Evolutionary conservation across 2,329 filamentous ascomycete species (phyloP).

Genomic region (Ramularia collo-cygni): DNA sequence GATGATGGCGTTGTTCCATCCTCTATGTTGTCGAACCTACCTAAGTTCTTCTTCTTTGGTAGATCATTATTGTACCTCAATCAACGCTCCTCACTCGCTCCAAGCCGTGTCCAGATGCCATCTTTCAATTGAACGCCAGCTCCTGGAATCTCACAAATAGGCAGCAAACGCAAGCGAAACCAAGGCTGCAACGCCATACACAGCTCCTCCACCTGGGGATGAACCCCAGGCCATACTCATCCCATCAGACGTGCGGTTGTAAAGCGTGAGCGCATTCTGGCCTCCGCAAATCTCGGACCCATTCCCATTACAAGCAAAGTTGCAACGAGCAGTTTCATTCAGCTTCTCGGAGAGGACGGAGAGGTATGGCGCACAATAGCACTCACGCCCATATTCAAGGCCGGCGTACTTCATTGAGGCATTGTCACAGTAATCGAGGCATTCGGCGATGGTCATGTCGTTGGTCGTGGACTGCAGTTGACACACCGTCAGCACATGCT

Average conservation of each 20-base stretch:
- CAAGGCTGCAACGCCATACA: no score
- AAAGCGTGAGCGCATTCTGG: conserved; percentile 31
- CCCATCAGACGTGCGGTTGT: conserved; percentile 23
- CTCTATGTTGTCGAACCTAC: no score
- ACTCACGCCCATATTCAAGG: conserved; percentile 52
- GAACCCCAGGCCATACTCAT: conserved; percentile 15
- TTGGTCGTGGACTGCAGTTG: conserved; percentile 29
- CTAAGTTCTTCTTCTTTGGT: no score
- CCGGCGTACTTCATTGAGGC: conserved; percentile 43
- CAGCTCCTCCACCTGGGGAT: not conserved
- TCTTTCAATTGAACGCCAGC: no score
- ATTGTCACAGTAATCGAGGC: conserved; percentile 46
- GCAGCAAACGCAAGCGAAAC: no score
- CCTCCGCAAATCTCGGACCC: conserved; percentile 49
- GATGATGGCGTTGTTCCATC: no score
- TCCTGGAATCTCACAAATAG: no score
- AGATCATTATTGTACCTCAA: no score
- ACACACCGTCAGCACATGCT: conserved; percentile 1
- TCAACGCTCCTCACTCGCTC: no score
- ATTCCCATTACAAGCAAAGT: conserved; percentile 50
- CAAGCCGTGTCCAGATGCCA: no score
- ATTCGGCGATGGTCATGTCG: conserved; percentile 47
- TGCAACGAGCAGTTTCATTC: conserved; percentile 41
- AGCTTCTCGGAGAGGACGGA: conserved; percentile 42
- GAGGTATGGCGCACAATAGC: conserved; percentile 52